phyloP scores from a whole-genome alignment of 495 filamentous ascomycete species.

The Aspergillus homomorphus region DNA sequence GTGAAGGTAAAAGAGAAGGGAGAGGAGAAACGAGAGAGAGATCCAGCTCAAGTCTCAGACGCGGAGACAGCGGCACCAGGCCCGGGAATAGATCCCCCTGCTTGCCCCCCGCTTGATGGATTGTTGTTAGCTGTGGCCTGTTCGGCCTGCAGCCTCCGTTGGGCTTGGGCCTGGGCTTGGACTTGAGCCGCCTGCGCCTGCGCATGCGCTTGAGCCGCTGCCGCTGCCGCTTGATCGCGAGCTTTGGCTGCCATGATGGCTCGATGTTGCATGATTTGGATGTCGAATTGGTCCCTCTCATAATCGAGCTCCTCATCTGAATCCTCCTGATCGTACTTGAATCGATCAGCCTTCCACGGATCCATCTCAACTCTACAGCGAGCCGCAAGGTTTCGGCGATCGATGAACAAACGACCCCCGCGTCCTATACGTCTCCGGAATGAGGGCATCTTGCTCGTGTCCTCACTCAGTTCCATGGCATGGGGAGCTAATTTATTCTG shows the following conservation, averaged over 20 bases:
- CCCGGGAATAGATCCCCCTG: slow-evolving; percentile 35
- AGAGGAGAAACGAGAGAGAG: slow-evolving; percentile 24
- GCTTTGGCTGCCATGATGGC: slow-evolving; percentile 59
- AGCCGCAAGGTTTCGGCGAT: slow-evolving; percentile 58
- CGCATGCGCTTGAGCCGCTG: slow-evolving; percentile 46
- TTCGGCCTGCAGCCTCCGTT: slow-evolving; percentile 42
- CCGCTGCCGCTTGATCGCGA: slow-evolving; percentile 41
- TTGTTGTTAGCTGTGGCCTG: slow-evolving; percentile 36
- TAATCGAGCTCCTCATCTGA: slow-evolving; percentile 71
- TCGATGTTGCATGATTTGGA: slow-evolving; percentile 67
- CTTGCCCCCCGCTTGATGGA: slow-evolving; percentile 26
- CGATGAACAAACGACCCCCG: slow-evolving; percentile 75
- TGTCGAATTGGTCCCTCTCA: slow-evolving; percentile 67
- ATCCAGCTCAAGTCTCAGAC: slow-evolving; percentile 37
- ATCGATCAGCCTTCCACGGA: slow-evolving; percentile 61
- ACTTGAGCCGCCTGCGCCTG: slow-evolving; percentile 46
- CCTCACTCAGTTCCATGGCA: slow-evolving; percentile 47
- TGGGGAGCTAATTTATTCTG: slow-evolving; percentile 48
- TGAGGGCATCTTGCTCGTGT: slow-evolving; percentile 48
- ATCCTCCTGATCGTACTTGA: slow-evolving; percentile 72
- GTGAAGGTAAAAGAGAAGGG: slow-evolving; percentile 16
- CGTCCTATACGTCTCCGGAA: slow-evolving; percentile 72
- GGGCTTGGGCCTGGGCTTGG: slow-evolving; percentile 30
- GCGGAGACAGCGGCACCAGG: slow-evolving; percentile 30
- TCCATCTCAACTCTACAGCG: slow-evolving; percentile 51